phyloP scores from a whole-genome alignment of 352 stramenopile species.

The Phytophthora boehmeriae region DNA sequence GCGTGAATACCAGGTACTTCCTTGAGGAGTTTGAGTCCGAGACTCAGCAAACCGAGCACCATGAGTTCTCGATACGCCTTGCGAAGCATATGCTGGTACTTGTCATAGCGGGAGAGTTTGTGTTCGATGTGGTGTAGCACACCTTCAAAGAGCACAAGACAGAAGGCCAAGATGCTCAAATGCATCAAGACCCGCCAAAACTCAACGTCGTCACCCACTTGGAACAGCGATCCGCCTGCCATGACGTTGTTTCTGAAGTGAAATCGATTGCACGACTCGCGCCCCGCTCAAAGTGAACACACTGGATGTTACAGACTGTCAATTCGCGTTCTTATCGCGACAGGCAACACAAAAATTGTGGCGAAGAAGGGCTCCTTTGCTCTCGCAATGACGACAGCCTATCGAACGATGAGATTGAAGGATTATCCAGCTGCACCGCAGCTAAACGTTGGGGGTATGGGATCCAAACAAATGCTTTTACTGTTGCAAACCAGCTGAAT shows the following conservation, averaged over 20 bases:
- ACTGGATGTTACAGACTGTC: background rate
- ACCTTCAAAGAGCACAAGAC: constrained; percentile 54
- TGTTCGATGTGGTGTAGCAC: constrained; percentile 54
- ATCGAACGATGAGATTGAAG: constrained; percentile 4
- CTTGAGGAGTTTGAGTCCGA: constrained; percentile 60
- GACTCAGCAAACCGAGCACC: constrained; percentile 60
- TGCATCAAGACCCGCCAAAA: constrained; percentile 58
- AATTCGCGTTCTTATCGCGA: background rate
- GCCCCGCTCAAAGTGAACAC: background rate
- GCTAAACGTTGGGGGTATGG: background rate
- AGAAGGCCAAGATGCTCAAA: constrained; percentile 56
- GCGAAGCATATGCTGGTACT: constrained; percentile 74
- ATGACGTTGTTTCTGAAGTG: constrained; percentile 32
- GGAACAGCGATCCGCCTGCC: constrained; percentile 52
- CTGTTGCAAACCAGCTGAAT: background rate
- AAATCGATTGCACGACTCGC: background rate
- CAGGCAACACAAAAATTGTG: constrained; percentile 10
- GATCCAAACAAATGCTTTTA: background rate
- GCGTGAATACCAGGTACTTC: constrained; percentile 35
- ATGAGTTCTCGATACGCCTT: constrained; percentile 71
- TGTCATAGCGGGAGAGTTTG: constrained; percentile 53
- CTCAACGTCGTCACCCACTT: constrained; percentile 58
- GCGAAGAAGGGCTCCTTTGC: constrained; percentile 17
- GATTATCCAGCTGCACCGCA: constrained; percentile 8
- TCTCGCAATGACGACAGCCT: constrained; percentile 14